These are phyloP conservation scores for Cymbidium sinense DNA, from an alignment of 106 monocot genomes.

Conservation along the genomic window DNA sequence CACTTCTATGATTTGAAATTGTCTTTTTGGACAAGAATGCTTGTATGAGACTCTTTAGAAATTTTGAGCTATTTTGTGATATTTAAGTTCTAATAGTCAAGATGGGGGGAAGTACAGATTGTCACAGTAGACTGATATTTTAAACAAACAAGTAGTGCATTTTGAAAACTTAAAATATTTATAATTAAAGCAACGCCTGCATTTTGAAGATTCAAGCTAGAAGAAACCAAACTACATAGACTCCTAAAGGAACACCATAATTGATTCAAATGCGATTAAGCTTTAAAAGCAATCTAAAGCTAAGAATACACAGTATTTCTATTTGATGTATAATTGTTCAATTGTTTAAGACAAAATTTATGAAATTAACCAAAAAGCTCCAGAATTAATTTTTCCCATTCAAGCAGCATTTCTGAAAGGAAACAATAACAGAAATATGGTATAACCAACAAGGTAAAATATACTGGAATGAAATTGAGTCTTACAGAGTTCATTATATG, in stretches of 20 bases:
- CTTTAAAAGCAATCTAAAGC: neutral
- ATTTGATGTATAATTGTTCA: neutral
- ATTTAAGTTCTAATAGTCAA: neutral
- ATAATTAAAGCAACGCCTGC: neutral
- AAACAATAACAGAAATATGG: neutral
- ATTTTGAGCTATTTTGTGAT: neutral
- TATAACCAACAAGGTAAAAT: neutral
- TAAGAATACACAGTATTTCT: neutral
- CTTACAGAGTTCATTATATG: conserved; percentile 95
- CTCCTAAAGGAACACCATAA: neutral
- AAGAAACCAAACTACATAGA: neutral
- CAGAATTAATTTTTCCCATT: neutral
- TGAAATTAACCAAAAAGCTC: neutral
- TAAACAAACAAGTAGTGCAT: neutral
- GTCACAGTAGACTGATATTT: too few species aligned
- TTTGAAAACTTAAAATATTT: neutral
- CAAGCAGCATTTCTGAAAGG: neutral
- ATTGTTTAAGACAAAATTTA: neutral
- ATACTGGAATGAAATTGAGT: neutral
- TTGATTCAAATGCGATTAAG: neutral
- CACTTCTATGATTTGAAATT: too few species aligned
- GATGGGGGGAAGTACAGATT: too few species aligned
- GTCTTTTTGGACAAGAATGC: too few species aligned
- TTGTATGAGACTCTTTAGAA: too few species aligned
- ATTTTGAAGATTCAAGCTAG: neutral